Evolutionary conservation across 306 rosid species (phyloP), one percentile per base, ranked within the genome.

Genomic region (Glycine latifolia): DNA sequence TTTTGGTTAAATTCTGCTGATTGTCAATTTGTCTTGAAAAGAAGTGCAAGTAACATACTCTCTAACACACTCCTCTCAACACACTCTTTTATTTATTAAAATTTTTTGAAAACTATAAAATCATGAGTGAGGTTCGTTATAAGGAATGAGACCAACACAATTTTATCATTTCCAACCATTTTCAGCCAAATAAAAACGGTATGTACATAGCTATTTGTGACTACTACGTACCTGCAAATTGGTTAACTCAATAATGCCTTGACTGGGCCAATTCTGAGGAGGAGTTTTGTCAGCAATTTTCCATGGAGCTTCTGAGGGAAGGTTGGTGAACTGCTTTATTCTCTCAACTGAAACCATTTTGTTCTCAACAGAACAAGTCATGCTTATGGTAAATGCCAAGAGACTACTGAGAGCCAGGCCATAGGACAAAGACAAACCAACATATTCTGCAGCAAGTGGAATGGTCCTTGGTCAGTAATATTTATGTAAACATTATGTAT

Each of bases 331-430:
- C 78, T 94, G 98, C 41, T 84, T 92, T 70, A 94, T 83, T 78
- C 98, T 87, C 82, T 94, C 98, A 52, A 94, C 89, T 8, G 98
- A 87, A n/a, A 94, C 98, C 98, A 94, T 88, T 82, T 85, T 87
- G 83, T 94, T 94, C 90, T 94, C 98, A 3, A 92, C 85, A 46
- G 67, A 54, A 62, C 98, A 92, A 70, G 92, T 87, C 90, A 91
- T 67, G 41, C 80, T 78, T 46, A 92, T 62, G 73, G 94, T 84
- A 76, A 85, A 77, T 67, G 94, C 87, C 88, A 94, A 33, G 61
- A 89, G 87, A 31, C 69, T 54, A 48, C 94, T 94, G 44, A 94
- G 89, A 60, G 98, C 81, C 73, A 94, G 74, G 12, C 97, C 98
- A 79, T 94, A 92, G 44, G 97, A 94, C 52, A 94, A 90, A 73